Conservation (phyloP, 257 asterid genomes). For the Ophiorrhiza pumila region DNA sequence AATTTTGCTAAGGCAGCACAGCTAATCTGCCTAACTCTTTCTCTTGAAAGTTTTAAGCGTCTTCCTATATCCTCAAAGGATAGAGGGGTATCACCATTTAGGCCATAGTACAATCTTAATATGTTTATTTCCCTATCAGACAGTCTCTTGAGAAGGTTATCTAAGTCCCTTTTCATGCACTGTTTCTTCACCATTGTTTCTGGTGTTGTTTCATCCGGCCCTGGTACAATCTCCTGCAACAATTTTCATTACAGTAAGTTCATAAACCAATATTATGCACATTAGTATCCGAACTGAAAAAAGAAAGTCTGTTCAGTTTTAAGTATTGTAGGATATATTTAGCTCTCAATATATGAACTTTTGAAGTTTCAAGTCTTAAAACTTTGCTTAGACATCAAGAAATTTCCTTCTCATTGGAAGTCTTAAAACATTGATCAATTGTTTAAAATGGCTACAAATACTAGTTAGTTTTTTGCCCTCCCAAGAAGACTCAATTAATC, state of each 20-base stretch:
- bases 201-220: slow-evolving; percentile 52
- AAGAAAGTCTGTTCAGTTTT: too few relatives aligned
- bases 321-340: not conserved
- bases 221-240: slow-evolving; percentile 47
- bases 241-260: slow-evolving; percentile 1
- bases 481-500: not conserved
- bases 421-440: not conserved
- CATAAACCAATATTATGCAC: not conserved
- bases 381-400: too few relatives aligned
- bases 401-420: not conserved
- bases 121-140: slow-evolving; percentile 52
- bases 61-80: slow-evolving; percentile 68
- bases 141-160: slow-evolving; percentile 39
- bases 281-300: not conserved
- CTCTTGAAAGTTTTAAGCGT: slow-evolving; percentile 53
- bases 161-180: slow-evolving; percentile 32
- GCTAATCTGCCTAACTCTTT: slow-evolving; percentile 66
- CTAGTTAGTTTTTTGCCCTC: not conserved
- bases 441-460: not conserved
- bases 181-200: slow-evolving; percentile 56
- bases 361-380: too few relatives aligned
- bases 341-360: not conserved
- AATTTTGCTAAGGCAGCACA: slow-evolving; percentile 48
- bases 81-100: slow-evolving; percentile 40
- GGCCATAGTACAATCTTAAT: slow-evolving; percentile 49